Evolutionary conservation across 768 basidiomycete species (phyloP).

Genomic region (Suillus decipiens): DNA sequence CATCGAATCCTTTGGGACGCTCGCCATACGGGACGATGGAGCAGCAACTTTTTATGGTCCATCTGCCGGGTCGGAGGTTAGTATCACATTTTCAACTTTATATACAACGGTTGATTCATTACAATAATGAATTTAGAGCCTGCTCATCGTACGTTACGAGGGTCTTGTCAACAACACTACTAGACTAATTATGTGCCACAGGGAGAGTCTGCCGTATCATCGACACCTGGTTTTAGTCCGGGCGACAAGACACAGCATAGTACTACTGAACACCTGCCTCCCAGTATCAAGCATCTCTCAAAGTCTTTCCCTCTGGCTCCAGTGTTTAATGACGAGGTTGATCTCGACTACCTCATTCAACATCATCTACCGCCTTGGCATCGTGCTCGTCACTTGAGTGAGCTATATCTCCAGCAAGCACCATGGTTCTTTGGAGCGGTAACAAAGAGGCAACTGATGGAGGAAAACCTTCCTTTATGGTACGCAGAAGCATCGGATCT

Average conservation of each 20-base stretch:
- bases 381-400: constrained; percentile 58
- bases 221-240: neutral
- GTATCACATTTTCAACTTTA: constrained; percentile 33
- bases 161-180: neutral
- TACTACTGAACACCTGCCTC: constrained; percentile 20
- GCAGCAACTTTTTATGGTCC: constrained; percentile 71
- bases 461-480: constrained; percentile 67
- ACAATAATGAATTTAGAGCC: constrained; percentile 39
- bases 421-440: constrained; percentile 82
- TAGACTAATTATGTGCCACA: constrained; percentile 14
- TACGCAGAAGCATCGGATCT: constrained; percentile 50
- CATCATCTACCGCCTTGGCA: constrained; percentile 58
- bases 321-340: constrained; percentile 34
- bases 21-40: constrained; percentile 70
- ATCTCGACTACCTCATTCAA: constrained; percentile 47
- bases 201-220: constrained; percentile 24
- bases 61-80: constrained; percentile 72
- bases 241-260: neutral
- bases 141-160: constrained; percentile 50
- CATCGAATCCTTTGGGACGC: constrained; percentile 69
- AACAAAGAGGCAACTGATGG: constrained; percentile 59
- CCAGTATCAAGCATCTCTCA: constrained; percentile 30
- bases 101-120: constrained; percentile 9
- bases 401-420: constrained; percentile 76
- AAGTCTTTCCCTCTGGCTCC: constrained; percentile 53